Evolutionary conservation across 1,284 basidiomycete genomes (phyloP), one percentile per base, ranked within the genome.

Genomic region (Puccinia novopanici): DNA sequence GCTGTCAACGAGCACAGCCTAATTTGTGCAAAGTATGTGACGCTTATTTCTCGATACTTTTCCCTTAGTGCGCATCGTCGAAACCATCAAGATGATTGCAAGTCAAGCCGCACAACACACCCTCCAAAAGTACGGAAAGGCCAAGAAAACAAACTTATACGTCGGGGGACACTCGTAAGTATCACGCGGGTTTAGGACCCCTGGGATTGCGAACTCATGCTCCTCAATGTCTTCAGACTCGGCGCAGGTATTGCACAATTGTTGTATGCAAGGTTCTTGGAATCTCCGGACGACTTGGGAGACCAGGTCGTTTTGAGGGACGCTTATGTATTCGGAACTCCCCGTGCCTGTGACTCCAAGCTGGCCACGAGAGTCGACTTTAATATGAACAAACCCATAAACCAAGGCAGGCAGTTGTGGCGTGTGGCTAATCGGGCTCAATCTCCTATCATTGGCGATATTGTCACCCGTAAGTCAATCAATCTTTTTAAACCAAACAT

Each of bases 191-290:
- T 27, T n/a, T 24, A 5, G n/a, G 59, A 40, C 17, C 10, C 1
- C 8, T 19, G 30, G 5, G 12, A n/a, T 34, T 30, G 24, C 22
- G 2, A 45, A 68, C 40, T 78, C 3, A 27, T 30, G 0, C 13
- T 24, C 15, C n/a, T 27, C 17, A 15, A 30, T 40, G 34, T 37
- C 54, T 8, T 27, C 27, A 78, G 65, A 59, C 67, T 78, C n/a
- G 76, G 76, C 27, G 76, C 76, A 48, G 76, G 76, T 15, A 78
- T 78, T n/a, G 76, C 76, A 3, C 54, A 63, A 54, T 61, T 78
- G 37, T 59, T 78, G 24, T 78, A 78, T 50, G 76, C 76, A 17
- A 71, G 76, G 37, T 57, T 78, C 37, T 67, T 78, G 59, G 65
- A 78, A 55, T 55, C 76, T 34, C 76, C 65, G 10, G 40, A 70